Evolutionary conservation across 2,329 filamentous ascomycete genomes (phyloP).

Genomic region (Colletotrichum gloeosporioides): DNA sequence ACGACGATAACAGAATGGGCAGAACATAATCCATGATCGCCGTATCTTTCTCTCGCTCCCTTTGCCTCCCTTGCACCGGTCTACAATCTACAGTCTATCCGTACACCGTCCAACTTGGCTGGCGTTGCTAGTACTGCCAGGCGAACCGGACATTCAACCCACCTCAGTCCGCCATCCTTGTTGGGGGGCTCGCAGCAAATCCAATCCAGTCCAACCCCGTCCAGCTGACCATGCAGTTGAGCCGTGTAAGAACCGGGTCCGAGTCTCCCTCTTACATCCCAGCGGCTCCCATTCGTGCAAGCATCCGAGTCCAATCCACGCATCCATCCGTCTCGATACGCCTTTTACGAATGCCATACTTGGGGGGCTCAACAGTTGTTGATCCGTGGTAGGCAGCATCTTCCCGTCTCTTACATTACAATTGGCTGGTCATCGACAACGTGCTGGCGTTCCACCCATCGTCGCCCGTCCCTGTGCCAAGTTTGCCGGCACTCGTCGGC

Average conservation of each 20-base stretch:
- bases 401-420: not conserved
- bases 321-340: not conserved
- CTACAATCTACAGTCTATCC: not conserved
- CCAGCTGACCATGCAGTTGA: not conserved
- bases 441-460: not conserved
- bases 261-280: not conserved
- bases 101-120: not conserved
- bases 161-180: constrained; percentile 2
- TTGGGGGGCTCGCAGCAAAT: not conserved
- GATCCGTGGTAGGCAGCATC: not conserved
- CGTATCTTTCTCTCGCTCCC: not conserved
- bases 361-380: not conserved
- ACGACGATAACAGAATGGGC: not conserved
- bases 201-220: not conserved
- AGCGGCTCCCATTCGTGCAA: not conserved
- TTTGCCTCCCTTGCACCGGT: not conserved
- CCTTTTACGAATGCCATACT: not conserved
- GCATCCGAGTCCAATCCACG: not conserved
- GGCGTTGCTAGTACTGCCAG: not conserved
- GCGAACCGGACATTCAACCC: constrained; percentile 5
- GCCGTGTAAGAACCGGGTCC: not conserved
- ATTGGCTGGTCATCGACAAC: not conserved
- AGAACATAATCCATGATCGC: not conserved
- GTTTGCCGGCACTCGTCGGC: not conserved
- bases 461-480: not conserved